Evolutionary conservation across 371 early-diverging fungal genomes (phyloP), one percentile per base, ranked within the genome.

Genomic region (Actinomucor elegans): DNA sequence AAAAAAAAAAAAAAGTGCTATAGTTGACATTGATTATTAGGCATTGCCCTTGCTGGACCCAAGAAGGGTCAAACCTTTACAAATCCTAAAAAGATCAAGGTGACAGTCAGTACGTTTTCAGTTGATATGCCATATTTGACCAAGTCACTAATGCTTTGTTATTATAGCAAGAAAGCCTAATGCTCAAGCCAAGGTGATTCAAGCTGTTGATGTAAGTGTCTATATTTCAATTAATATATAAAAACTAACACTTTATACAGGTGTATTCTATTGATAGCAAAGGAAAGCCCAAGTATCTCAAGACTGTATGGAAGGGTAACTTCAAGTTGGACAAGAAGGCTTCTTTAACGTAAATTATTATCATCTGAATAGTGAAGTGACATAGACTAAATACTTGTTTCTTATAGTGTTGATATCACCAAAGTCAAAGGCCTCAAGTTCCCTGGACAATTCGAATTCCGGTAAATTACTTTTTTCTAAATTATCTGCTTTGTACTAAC

Each of bases 401-500:
- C 31, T 20, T 44, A 33, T 52, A 76, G 77, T 52, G 73, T 76
- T 43, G 63, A 76, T 50, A 44, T 76, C 40, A 64, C 66, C 59
- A 72, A 72, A 52, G 38, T 50, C 18, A 54, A 61, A 43, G 59
- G 53, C 15, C 49, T 64, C 46, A 69, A 77, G 57, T 55, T 69
- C 48, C 77, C 77, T 41, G 59, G 64, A 21, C 77, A 71, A 56
- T 77, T 70, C 46, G 71, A 71, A 64, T 63, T 77, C 71, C 77
- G 73, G 75, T 75, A 71, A 55, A 50, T 52, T 46, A 31, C 51
- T 38, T 31, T 34, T 35, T 37, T 18, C 32, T 14, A 20, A 21
- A 41, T 33, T 40, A 27, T 27, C 27, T n/a, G 12, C 55, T 31
- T 42, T 35, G 24, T 49, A 17, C 32, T 47, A 47, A 47, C 47